Evolutionary conservation across 2,329 filamentous ascomycete genomes (phyloP).

Genomic region (Alternaria metachromatica): DNA sequence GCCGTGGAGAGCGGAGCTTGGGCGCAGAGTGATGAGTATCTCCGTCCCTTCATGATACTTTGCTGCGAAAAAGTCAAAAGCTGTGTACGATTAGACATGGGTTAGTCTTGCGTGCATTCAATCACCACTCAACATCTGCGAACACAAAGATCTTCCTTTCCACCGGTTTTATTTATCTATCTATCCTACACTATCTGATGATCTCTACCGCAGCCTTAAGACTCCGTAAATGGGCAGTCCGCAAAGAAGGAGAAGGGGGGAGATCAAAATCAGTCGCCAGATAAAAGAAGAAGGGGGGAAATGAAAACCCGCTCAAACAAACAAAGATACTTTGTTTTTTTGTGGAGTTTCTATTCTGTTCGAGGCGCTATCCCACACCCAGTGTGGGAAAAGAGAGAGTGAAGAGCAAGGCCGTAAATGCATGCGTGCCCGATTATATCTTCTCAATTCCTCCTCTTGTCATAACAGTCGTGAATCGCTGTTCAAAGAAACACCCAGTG

Average conservation of each 20-base stretch:
- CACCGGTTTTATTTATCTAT: slow-evolving; percentile 17
- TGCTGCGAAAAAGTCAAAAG: no score
- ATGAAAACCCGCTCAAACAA: slow-evolving; percentile 30
- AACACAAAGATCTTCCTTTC: slow-evolving; percentile 1
- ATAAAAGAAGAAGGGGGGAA: neutral
- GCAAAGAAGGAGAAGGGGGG: slow-evolving; percentile 37
- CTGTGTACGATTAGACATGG: neutral
- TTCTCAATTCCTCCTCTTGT: slow-evolving; percentile 23
- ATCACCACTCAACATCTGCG: neutral
- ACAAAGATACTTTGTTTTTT: slow-evolving; percentile 43
- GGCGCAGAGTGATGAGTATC: neutral
- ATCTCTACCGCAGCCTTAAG: slow-evolving; percentile 40
- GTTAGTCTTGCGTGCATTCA: neutral
- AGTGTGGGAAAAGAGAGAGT: slow-evolving; percentile 20
- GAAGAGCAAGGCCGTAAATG: slow-evolving; percentile 21
- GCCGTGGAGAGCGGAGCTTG: neutral
- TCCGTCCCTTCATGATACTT: no score
- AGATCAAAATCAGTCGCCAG: slow-evolving; percentile 39
- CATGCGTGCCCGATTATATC: slow-evolving; percentile 11
- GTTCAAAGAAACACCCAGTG: slow-evolving; percentile 18
- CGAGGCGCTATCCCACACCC: slow-evolving; percentile 22
- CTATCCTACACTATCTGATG: slow-evolving; percentile 43
- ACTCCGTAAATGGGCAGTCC: slow-evolving; percentile 17
- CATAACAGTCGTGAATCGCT: slow-evolving; percentile 21
- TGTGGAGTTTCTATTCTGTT: slow-evolving; percentile 44